Base-by-base conservation (phyloP, 495 filamentous ascomycete species). In the Penicillium alfredii region DNA sequence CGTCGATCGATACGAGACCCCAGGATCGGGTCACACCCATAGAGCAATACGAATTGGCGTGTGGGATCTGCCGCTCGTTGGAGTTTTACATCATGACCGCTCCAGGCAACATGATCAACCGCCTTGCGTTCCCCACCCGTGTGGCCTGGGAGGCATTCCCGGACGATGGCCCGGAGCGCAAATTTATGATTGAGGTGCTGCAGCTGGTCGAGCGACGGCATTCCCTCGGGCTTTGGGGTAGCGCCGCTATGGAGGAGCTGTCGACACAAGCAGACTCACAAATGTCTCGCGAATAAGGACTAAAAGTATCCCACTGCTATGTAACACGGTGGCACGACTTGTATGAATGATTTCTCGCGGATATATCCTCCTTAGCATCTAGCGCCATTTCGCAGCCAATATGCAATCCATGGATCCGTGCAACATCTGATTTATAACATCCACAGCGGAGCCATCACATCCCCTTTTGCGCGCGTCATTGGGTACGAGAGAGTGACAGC, bases 71-170 rank as follows among this genome's bases (percentile, higher is more conserved):
- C 26, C 66, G 64, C n/a, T 55, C 57, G 8, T 37, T 66, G 10
- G 61, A 66, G 32, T 68, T 49, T 44, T 70, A 68, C 33, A 62
- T 70, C 8, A 39, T 57, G 3, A 64, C 46, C 4, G 55, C 64
- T 0, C 60, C 62, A 0, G 64, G 66, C 0, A 68, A 68, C 33
- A 68, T 70, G 66, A 68, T 70, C 38, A 70, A 68, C 36, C 64
- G 66, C 0, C 59, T 70, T n/a, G 64, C 62, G 0, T 68, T 70
- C 22, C 50, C 64, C 0, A 58, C 60, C 4, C 57, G 66, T 3
- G 64, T 70, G 1, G 66, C 64, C 8, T 70, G 64, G 64, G 66
- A 70, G 28, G 61, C 52, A 0, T 60, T 70, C 25, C 60, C 64
- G 0, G 56, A 59, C 3, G 47, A 42, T 5, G 62, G 60, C 0